Percentiles rank a stretch among this genome's conserved stretches.
Conservation (phyloP, 225 moss, liverwort and hornwort genomes). For the Ulota crispa region DNA sequence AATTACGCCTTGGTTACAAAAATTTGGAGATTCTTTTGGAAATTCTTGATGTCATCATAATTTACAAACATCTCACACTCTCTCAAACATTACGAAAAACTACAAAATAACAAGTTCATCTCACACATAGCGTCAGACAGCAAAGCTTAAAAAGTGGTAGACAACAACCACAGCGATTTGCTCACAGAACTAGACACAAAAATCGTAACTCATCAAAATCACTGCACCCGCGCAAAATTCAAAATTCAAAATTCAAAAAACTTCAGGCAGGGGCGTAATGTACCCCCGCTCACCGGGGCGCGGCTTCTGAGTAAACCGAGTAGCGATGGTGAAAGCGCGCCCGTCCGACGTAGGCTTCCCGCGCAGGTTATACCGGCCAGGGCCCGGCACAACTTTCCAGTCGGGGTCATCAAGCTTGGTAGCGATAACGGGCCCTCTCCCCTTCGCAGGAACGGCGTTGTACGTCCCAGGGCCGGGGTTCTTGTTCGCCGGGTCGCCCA, state of each 20-base stretch:
- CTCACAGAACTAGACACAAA: not conserved
- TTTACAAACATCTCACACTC: not conserved
- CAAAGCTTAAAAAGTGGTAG: not conserved
- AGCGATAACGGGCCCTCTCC: slow-evolving; percentile 28
- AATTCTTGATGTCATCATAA: not conserved
- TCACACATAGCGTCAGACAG: not conserved
- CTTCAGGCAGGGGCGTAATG: not conserved
- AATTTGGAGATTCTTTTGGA: not conserved
- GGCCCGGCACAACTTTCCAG: slow-evolving; percentile 26
- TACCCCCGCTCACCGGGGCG: slow-evolving; percentile 49
- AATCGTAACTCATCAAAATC: not conserved
- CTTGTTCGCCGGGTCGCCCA: not conserved
- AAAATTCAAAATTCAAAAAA: not conserved
- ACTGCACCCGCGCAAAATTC: not conserved
- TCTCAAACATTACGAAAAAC: too few species aligned
- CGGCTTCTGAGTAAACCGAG: slow-evolving; percentile 16
- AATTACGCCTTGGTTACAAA: not conserved
- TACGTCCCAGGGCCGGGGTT: slow-evolving; percentile 42
- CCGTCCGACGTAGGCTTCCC: not conserved
- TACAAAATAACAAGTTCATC: not conserved
- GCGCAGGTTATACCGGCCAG: slow-evolving; percentile 38
- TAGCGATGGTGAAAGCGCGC: slow-evolving; percentile 30
- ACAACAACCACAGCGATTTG: not conserved
- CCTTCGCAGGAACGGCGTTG: not conserved
- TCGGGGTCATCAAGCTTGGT: slow-evolving; percentile 12